Evolutionary conservation across 129 eudicot genomes (phyloP).

Genomic region (Tagetes patula): DNA sequence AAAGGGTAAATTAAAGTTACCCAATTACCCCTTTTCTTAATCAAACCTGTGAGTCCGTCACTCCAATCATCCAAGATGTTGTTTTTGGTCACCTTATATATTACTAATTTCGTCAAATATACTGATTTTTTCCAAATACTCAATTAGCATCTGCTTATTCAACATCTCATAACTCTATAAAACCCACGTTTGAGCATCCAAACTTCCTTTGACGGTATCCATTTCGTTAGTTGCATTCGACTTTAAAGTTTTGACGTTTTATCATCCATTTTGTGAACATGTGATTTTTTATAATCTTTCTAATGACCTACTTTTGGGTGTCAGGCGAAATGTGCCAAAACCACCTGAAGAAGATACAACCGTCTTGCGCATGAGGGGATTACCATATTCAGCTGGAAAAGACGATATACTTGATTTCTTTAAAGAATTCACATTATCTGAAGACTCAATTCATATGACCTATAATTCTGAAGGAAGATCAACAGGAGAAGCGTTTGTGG

Average conservation of each 20-base stretch:
- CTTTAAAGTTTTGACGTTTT: not conserved
- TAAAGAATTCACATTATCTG: constrained; percentile 60
- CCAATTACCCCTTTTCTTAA: not conserved
- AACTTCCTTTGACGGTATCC: not conserved
- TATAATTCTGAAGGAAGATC: constrained; percentile 67
- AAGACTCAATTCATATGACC: constrained; percentile 65
- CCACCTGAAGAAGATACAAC: constrained; percentile 58
- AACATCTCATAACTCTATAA: not conserved
- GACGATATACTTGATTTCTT: constrained; percentile 86
- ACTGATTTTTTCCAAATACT: not conserved
- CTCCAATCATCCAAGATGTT: not conserved
- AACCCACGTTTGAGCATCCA: not conserved
- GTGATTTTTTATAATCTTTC: not conserved
- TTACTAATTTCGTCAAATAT: not conserved
- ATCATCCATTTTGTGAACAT: not conserved
- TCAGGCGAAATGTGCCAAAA: constrained; percentile 43
- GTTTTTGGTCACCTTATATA: not conserved
- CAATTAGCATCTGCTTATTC: not conserved
- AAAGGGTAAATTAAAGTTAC: not conserved
- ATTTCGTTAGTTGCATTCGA: not conserved
- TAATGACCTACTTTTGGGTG: constrained; percentile 8
- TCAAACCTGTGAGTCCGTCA: not conserved
- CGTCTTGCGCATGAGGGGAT: constrained; percentile 86
- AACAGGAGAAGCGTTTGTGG: constrained; percentile 95
- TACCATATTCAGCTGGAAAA: constrained; percentile 93